phyloP scores from a whole-genome alignment of 23 red algal species.

The Gracilaria domingensis region DNA sequence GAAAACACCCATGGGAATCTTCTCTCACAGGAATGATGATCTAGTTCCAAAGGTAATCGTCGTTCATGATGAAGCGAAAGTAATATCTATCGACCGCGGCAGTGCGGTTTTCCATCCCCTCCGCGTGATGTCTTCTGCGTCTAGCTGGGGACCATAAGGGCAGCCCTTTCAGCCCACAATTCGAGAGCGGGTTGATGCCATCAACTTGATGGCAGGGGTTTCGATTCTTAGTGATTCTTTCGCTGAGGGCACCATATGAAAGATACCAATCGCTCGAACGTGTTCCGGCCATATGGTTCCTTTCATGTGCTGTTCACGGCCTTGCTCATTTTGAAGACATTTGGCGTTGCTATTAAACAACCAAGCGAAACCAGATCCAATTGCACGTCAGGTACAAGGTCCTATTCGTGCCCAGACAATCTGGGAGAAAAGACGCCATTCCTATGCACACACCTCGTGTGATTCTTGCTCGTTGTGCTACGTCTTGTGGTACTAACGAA shows the following conservation, averaged over 20 bases:
- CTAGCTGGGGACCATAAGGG: no score
- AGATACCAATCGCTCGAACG: background rate
- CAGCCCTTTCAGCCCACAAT: no score
- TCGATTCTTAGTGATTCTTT: background rate
- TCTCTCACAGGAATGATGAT: no score
- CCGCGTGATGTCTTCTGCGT: no score
- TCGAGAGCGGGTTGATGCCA: no score
- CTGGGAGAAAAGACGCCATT: slow-evolving; percentile 27
- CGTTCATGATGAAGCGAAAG: no score
- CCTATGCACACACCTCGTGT: slow-evolving; percentile 29
- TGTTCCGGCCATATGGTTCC: background rate
- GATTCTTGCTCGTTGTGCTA: slow-evolving; percentile 3
- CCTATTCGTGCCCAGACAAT: slow-evolving; percentile 69
- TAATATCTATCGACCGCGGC: no score
- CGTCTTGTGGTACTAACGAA: slow-evolving; percentile 41
- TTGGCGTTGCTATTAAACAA: background rate
- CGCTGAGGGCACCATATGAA: background rate
- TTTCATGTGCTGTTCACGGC: background rate
- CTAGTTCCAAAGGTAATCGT: no score
- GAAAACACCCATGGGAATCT: no score
- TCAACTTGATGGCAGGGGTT: background rate
- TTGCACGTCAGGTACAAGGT: slow-evolving; percentile 32
- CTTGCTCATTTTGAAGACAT: background rate
- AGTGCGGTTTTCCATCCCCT: no score
- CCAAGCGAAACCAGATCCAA: slow-evolving; percentile 43